Conservation (phyloP, 371 early-diverging fungal species). For the Actinomortierella ambigua region DNA sequence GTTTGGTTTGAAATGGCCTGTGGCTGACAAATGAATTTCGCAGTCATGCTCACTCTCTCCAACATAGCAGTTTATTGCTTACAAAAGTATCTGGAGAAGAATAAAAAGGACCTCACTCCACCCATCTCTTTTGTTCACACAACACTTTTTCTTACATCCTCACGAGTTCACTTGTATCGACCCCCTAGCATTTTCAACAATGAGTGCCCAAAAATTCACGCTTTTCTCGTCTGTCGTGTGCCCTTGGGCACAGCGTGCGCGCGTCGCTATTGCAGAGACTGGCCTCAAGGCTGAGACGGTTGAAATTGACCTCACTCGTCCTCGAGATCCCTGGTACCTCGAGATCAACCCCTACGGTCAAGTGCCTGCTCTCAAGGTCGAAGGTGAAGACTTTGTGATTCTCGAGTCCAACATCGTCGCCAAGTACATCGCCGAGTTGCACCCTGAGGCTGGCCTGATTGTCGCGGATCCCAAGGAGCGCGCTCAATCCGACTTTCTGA, state of each 20-base stretch:
- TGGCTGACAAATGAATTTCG: too few relatives aligned
- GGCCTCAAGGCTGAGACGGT: conserved; percentile 54
- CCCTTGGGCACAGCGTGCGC: conserved; percentile 68
- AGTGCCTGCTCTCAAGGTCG: conserved; percentile 53
- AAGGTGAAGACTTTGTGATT: conserved; percentile 41
- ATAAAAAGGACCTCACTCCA: too few relatives aligned
- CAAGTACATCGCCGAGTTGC: conserved; percentile 55
- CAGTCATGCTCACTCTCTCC: too few relatives aligned
- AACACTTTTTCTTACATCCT: too few relatives aligned
- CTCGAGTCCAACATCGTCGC: conserved; percentile 59
- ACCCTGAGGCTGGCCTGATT: conserved; percentile 51
- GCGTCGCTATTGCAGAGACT: conserved; percentile 58
- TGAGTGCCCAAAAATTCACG: conserved; percentile 23
- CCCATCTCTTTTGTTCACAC: too few relatives aligned
- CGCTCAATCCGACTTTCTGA: conserved; percentile 57
- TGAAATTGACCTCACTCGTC: conserved; percentile 56
- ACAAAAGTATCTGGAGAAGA: too few relatives aligned
- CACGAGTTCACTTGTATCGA: too few relatives aligned
- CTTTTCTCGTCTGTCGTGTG: conserved; percentile 61
- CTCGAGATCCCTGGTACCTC: conserved; percentile 40
- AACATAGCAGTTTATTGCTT: too few relatives aligned
- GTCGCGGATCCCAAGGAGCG: conserved; percentile 53
- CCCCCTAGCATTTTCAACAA: too few relatives aligned
- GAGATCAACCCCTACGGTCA: conserved; percentile 56
- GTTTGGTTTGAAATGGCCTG: not conserved